Base-by-base conservation (phyloP, 352 stramenopile genomes). In the Globisporangium paddicum region DNA sequence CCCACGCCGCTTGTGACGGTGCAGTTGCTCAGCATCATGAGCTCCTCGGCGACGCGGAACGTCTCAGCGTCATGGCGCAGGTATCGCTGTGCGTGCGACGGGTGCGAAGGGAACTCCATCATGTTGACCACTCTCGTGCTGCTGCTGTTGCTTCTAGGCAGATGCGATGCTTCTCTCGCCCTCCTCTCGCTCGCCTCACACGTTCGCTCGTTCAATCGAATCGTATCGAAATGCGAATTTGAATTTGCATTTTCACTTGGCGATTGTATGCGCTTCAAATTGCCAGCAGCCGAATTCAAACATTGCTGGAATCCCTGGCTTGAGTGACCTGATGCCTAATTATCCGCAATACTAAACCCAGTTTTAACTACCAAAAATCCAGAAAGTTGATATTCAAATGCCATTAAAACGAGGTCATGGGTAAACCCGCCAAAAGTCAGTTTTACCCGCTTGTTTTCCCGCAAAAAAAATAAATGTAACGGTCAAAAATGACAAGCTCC, bases 11-110 rank as follows among this genome's bases (percentile, higher is more conserved):
- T 55, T 19, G 48, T 52, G 26, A 63, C 58, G 10, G 37, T 47
- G 28, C 65, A 77, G 44, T 54, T 71, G 62, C 81, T 91, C 21
- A 91, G 69, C 67, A 88, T 71, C 63, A 91, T 89, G 57, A 91
- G 77, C 69, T 91, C 81, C 50, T 88, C 70, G 1, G 81, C 81
- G 46, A 91, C 81, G 37, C 77, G 77, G 61, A 91, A 89, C 19
- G 77, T 91, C 60, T 91, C 81, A 18, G 71, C 77, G 52, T 90
- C 78, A 57, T 86, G 76, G 19, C 62, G 55, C 40, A 69, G 28
- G 13, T 62, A 42, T 44, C 54, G 59, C n/a, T 56, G 46, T 9
- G 30, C 14, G 16, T 53, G 57, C 23, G n/a, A 46, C 45, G 30
- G 38, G 41, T 52, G 49, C 21, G 51, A 44, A 8, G 63, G 58